Base-by-base conservation (phyloP, 75 land plant species). In the Pinus tabuliformis region DNA sequence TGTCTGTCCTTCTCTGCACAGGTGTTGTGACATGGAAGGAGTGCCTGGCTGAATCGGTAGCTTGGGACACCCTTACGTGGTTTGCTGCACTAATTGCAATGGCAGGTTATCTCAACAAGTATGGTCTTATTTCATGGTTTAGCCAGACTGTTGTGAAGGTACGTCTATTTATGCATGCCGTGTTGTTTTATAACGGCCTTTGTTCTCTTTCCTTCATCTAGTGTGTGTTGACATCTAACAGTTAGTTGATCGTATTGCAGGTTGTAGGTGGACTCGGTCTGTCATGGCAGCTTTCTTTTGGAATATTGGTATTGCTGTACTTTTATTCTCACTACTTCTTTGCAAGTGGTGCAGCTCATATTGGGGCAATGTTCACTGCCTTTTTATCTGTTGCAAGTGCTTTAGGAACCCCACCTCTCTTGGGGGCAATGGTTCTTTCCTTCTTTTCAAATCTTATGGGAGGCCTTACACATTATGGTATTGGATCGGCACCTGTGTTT, bases 61-160 rank as follows among this genome's bases (percentile, higher is more conserved):
- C 99, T 17, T 97, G 99, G 99, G 99, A 97, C 80, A 97, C 99
- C 3, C 93, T 97, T 13, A 95, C 99, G n/a, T 97, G 99, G 99
- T 97, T 97, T 86, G 98, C 99, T 57, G 99, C 99, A 13, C 93
- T 97, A 16, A 95, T 97, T 77, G 99, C 98, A 60, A 97, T 97
- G 99, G 99, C 99, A 66, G 89, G 99, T 2, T 95, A 97, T 79
- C 92, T 97, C 59, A 97, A 94, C 88, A 95, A 97, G 79, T 95
- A 88, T 78, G 99, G 99, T 45, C 88, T 97, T 16, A 95, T 97
- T 60, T 70, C 95, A 37, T 97, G 99, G 99, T 97, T 97, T 83
- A 95, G 98, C 81, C 87, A 95, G 78, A 88, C 91, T 62, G 99
- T 97, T 1, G 99, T 95, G 12, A 97, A 97, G 95, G 99, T 94